Evolutionary conservation across 139 green algal genomes (phyloP), one percentile per base, ranked within the genome.

Genomic region (Nannochloris sp.): DNA sequence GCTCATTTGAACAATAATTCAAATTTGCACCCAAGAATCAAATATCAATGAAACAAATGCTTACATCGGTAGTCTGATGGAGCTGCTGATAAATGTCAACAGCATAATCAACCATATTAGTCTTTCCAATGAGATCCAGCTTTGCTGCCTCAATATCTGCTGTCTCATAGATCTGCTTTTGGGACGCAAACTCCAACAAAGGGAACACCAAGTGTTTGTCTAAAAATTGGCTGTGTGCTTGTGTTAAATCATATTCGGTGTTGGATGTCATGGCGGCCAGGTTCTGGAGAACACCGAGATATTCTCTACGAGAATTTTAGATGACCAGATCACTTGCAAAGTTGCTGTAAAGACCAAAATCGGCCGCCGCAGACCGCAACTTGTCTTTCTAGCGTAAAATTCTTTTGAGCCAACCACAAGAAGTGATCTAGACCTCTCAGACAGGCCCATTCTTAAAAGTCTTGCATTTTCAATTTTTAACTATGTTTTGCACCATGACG

Each of bases 101-200:
- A 2, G 91, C 90, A 67, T 96, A 98, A 73, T 95, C 82, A n/a
- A 98, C 87, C 94, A 99, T 99, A 81, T 99, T 98, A 12, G 92
- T 99, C 42, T 93, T 90, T 35, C 85, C 71, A 29, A 99, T 81
- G 54, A 99, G 81, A 30, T 90, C 86, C 46, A 99, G 85, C 84
- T 98, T 98, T n/a, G 82, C 86, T 36, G 84, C 55, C 75, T 97
- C 77, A 47, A 98, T 90, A 45, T 97, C 88, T 23, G 77, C 68
- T 39, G 87, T 83, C 53, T 85, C 70, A 69, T 97, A 98, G 8
- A 95, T 63, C 34, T 80, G 73, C 64, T 87, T 86, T 64, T 88
- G 75, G 30, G 90, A 87, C 42, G 96, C 71, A 65, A 97, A 99
- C 76, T 97, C 93, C 13, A 98, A 78, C 54, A 99, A 67, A 12